Base-by-base conservation (phyloP, 108 stramenopile genomes). In the Skeletonema potamos region DNA sequence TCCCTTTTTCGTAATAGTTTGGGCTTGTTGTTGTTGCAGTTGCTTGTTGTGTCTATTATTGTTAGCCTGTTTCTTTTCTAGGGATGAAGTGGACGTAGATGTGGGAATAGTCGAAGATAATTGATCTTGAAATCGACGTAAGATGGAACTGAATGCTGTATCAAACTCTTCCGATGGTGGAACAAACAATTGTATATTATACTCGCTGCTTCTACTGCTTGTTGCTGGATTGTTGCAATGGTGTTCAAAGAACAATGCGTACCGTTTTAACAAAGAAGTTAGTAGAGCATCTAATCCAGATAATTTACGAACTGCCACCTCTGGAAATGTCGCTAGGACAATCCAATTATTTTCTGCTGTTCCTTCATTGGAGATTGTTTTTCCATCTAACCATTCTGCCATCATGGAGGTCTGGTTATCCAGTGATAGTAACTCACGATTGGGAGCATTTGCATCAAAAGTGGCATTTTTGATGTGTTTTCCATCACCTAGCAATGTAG, bases 111-210 rank as follows among this genome's bases (percentile, higher is more conserved):
- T 12, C 11, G 68, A 56, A 9, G 70, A 51, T 27, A 70, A 36
- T 70, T 63, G 74, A 24, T 74, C 77, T 62, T 74, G 77, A 44
- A 79, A 79, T 58, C 66, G 65, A n/a, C 77, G 77, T 22, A 74
- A 26, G 60, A 79, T 70, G 15, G 73, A 69, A 24, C 58, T 29
- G 34, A 75, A 79, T 17, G 68, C 68, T 33, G 67, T 37, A 63
- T 79, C 73, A 61, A 76, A 79, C 48, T 70, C 76, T 22, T 70
- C 33, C 34, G 34, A 43, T 3, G 76, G 76, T 10, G 76, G 76
- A 27, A 77, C 41, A 22, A 39, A 58, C 13, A 77, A 34, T 44
- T 70, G 63, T 2, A 64, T 37, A 27, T 77, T 70, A 6, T 22
- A 7, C 6, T 51, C 22, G 64, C 6, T 28, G 3, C 8, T 18